Conservation (phyloP, 2,329 filamentous ascomycete species). For the Cryphonectria radicalis region DNA sequence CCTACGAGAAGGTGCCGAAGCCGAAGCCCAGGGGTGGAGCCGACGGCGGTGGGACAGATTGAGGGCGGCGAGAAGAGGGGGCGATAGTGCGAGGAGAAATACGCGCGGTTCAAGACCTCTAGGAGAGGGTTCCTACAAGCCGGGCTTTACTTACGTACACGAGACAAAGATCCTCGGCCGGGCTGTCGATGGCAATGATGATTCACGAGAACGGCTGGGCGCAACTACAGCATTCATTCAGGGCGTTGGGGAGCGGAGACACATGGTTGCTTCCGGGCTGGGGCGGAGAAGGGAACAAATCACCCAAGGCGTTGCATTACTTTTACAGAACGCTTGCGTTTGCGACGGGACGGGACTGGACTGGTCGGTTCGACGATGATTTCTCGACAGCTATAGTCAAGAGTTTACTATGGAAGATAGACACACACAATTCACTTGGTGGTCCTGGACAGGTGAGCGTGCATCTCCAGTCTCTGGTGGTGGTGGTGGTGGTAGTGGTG, state of each 20-base stretch:
- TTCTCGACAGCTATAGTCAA: neutral
- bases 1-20: slow-evolving; percentile 30
- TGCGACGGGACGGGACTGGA: neutral
- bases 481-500: neutral
- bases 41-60: slow-evolving; percentile 19
- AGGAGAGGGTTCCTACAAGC: neutral
- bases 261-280: neutral
- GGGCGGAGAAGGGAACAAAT: neutral
- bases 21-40: slow-evolving; percentile 26
- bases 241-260: neutral
- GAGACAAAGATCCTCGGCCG: neutral
- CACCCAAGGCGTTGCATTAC: neutral
- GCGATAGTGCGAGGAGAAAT: neutral
- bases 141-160: neutral
- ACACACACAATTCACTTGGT: neutral
- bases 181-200: neutral
- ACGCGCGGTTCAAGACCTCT: neutral
- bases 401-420: neutral
- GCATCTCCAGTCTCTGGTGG: neutral
- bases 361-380: neutral
- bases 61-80: neutral
- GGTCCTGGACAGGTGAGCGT: neutral
- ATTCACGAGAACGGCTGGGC: neutral
- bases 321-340: neutral
- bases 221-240: neutral